Evolutionary conservation across 2,329 filamentous ascomycete genomes (phyloP).

Genomic region (Talaromyces pinophilus): DNA sequence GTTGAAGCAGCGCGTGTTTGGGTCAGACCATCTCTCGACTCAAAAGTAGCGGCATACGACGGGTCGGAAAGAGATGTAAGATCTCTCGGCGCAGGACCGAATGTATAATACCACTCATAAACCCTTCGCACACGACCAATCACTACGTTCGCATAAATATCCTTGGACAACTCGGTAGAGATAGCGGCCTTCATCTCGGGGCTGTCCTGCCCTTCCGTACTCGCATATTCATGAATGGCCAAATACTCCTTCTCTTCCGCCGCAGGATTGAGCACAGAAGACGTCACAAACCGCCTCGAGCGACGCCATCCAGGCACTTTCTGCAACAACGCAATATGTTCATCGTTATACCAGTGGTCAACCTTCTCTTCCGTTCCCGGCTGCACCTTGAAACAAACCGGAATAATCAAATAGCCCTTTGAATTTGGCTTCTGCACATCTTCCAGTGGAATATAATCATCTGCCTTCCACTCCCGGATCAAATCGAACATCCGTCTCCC

Average conservation of each 20-base stretch:
- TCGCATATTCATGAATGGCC: slow-evolving; percentile 71
- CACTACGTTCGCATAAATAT: slow-evolving; percentile 62
- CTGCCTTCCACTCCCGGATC: slow-evolving; percentile 57
- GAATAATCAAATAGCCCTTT: slow-evolving; percentile 62
- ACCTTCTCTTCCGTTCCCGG: slow-evolving; percentile 60
- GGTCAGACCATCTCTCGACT: slow-evolving; percentile 57
- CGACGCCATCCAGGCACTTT: slow-evolving; percentile 79
- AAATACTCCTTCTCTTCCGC: slow-evolving; percentile 58
- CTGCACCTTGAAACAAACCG: slow-evolving; percentile 62
- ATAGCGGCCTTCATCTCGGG: slow-evolving; percentile 64
- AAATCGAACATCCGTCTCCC: slow-evolving; percentile 71
- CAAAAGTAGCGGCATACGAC: slow-evolving; percentile 54
- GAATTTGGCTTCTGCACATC: slow-evolving; percentile 49
- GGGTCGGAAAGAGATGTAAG: slow-evolving; percentile 57
- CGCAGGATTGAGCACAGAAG: slow-evolving; percentile 59
- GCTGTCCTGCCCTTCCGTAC: slow-evolving; percentile 66
- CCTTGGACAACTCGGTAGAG: slow-evolving; percentile 61
- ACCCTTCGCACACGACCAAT: slow-evolving; percentile 58
- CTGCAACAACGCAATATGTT: slow-evolving; percentile 70
- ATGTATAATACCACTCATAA: slow-evolving; percentile 76
- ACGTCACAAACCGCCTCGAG: slow-evolving; percentile 69
- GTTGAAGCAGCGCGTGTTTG: slow-evolving; percentile 53
- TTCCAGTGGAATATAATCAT: slow-evolving; percentile 63
- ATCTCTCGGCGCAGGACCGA: slow-evolving; percentile 72
- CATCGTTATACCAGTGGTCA: slow-evolving; percentile 70